These are phyloP conservation scores for Spencermartinsiella europaea DNA, from an alignment of 805 yeast species.

Conservation along the genomic window DNA sequence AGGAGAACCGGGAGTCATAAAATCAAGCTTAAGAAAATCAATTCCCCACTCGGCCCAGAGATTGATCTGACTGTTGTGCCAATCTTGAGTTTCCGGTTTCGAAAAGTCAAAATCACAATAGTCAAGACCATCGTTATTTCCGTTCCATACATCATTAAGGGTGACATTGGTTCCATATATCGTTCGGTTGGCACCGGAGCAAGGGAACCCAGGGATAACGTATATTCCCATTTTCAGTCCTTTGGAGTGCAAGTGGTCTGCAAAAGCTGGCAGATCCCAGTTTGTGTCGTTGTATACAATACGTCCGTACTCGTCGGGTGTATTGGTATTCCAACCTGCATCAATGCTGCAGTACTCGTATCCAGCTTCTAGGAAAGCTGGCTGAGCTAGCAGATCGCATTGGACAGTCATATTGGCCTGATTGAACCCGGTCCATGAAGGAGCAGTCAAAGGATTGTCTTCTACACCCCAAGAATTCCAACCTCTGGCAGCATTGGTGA, in stretches of 20 bases:
- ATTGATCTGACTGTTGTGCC: constrained; percentile 9
- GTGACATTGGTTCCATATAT: constrained; percentile 9
- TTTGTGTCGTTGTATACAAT: constrained; percentile 3
- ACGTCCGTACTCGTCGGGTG: constrained; percentile 7
- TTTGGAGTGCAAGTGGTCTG: constrained; percentile 3
- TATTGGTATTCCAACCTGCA: constrained; percentile 11
- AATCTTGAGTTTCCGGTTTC: constrained; percentile 9
- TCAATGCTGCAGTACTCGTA: constrained; percentile 10
- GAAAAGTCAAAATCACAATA: constrained; percentile 11
- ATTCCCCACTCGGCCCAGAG: constrained; percentile 10
- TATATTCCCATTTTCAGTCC: constrained; percentile 11
- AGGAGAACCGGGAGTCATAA: constrained; percentile 12
- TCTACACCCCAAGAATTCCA: constrained; percentile 13
- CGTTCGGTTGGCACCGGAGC: constrained; percentile 7
- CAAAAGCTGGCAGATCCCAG: constrained; percentile 9
- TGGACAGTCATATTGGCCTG: constrained; percentile 8
- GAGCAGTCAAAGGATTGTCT: constrained; percentile 4
- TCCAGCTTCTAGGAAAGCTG: constrained; percentile 5
- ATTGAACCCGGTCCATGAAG: constrained; percentile 4
- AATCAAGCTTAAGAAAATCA: constrained; percentile 11
- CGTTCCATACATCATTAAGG: constrained; percentile 6
- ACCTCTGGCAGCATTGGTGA: constrained; percentile 6
- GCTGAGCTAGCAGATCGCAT: constrained; percentile 7
- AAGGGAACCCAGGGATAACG: constrained; percentile 11
- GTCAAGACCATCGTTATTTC: constrained; percentile 11